Evolutionary conservation across 139 green algal genomes (phyloP).

Genomic region (Picochlorum sp.): DNA sequence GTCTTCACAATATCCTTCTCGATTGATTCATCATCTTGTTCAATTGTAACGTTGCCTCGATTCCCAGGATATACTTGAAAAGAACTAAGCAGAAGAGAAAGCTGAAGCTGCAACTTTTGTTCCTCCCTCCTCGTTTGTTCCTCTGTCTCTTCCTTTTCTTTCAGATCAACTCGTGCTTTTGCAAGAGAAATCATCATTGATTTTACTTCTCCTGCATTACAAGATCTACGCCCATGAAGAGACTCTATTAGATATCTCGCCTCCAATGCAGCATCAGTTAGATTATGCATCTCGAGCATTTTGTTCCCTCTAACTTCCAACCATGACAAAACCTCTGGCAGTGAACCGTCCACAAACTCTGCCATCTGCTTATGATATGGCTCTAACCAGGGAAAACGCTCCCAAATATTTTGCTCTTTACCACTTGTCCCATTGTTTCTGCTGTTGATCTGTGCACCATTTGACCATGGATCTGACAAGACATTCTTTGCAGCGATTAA

Average conservation of each 20-base stretch:
- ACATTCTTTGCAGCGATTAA: constrained; percentile 12
- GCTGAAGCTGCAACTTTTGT: no score
- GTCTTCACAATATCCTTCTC: constrained; percentile 9
- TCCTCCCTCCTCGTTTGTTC: background rate
- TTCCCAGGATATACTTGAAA: no score
- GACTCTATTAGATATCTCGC: constrained; percentile 14
- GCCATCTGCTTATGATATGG: constrained; percentile 10
- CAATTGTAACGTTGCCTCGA: no score
- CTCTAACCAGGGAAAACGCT: constrained; percentile 5
- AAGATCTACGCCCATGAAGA: constrained; percentile 19
- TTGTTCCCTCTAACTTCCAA: constrained; percentile 6
- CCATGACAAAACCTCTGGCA: constrained; percentile 15
- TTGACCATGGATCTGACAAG: constrained; percentile 15
- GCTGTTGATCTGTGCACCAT: background rate
- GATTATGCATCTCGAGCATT: constrained; percentile 16
- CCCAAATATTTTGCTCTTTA: background rate
- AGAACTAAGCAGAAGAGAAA: no score
- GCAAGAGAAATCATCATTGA: constrained; percentile 15
- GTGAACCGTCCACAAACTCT: constrained; percentile 15
- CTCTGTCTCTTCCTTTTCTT: background rate
- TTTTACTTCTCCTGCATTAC: constrained; percentile 11
- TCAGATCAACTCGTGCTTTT: background rate
- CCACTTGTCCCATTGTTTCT: background rate
- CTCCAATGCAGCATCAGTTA: constrained; percentile 14
- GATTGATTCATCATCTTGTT: no score